These are phyloP conservation scores for Adenanthera pavonina DNA, from an alignment of 306 rosid species.

Conservation along the genomic window DNA sequence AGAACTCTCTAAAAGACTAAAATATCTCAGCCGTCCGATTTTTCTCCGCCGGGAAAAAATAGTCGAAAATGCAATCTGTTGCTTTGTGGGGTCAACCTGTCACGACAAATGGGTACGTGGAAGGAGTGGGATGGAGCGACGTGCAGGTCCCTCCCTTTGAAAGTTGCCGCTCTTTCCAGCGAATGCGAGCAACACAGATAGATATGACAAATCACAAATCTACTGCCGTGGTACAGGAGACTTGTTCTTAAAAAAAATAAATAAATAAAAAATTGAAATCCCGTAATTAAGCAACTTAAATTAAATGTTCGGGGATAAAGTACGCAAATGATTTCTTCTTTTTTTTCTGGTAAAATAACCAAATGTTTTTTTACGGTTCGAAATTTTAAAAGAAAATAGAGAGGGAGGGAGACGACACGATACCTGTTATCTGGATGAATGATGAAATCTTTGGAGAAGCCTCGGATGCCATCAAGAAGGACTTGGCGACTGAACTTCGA, in stretches of 20 bases:
- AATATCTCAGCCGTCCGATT: not conserved
- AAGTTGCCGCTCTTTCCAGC: conserved; percentile 41
- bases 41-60: not conserved
- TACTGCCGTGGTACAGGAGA: not conserved
- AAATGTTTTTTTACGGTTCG: not conserved
- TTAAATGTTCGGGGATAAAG: too few relatives aligned
- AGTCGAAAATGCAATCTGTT: not conserved
- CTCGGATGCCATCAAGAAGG: conserved; percentile 58
- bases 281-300: not conserved
- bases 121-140: conserved; percentile 6
- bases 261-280: not conserved
- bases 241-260: not conserved
- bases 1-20: not conserved
- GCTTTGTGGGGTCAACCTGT: not conserved
- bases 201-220: too few relatives aligned
- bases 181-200: not conserved
- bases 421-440: conserved; percentile 81
- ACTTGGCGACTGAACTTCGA: conserved; percentile 59
- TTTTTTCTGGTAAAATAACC: not conserved
- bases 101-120: conserved; percentile 30
- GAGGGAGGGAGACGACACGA: too few relatives aligned
- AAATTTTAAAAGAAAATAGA: not conserved
- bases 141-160: conserved; percentile 19
- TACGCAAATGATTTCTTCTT: too few relatives aligned
- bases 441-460: conserved; percentile 47